These are phyloP conservation scores for Hibiscus trionum DNA, from an alignment of 345 rosid genomes.

Conservation along the genomic window DNA sequence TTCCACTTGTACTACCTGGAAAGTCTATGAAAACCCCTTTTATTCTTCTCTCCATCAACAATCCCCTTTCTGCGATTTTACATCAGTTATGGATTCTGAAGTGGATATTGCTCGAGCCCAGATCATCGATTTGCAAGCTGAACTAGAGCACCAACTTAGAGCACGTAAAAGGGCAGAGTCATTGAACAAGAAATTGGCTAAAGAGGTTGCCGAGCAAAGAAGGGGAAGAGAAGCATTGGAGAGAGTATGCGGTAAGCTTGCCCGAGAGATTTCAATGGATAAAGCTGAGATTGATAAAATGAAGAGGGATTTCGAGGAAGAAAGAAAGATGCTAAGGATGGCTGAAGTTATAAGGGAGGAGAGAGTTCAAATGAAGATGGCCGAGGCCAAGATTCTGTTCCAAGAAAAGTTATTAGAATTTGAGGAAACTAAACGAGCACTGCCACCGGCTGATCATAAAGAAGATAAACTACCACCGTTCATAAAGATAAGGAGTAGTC, in stretches of 20 bases:
- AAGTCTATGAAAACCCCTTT: slow-evolving; percentile 67
- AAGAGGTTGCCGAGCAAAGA: slow-evolving; percentile 57
- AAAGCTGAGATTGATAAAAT: slow-evolving; percentile 47
- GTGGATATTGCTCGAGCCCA: slow-evolving; percentile 38
- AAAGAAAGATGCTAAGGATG: slow-evolving; percentile 66
- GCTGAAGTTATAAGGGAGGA: slow-evolving; percentile 79
- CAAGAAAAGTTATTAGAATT: slow-evolving; percentile 61
- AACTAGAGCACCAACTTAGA: slow-evolving; percentile 58
- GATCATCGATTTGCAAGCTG: slow-evolving; percentile 62
- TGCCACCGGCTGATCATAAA: slow-evolving; percentile 2
- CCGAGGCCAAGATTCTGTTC: slow-evolving; percentile 63
- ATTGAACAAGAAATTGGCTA: slow-evolving; percentile 50
- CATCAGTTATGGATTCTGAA: slow-evolving; percentile 42
- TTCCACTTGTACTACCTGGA: slow-evolving; percentile 50
- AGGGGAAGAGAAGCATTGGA: slow-evolving; percentile 54
- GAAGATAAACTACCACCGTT: slow-evolving; percentile 20
- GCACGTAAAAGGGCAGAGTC: slow-evolving; percentile 57
- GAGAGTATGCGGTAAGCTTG: slow-evolving; percentile 55
- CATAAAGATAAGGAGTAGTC: background rate
- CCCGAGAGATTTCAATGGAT: slow-evolving; percentile 37
- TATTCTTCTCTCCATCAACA: slow-evolving; percentile 19
- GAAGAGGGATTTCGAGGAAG: slow-evolving; percentile 62
- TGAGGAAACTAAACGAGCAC: slow-evolving; percentile 21
- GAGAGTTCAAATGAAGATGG: slow-evolving; percentile 84
- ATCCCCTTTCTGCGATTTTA: slow-evolving; percentile 56